Evolutionary conservation across 164 flowering plant genomes (phyloP), one percentile per base, ranked within the genome.

Genomic region (Echeveria elegans): DNA sequence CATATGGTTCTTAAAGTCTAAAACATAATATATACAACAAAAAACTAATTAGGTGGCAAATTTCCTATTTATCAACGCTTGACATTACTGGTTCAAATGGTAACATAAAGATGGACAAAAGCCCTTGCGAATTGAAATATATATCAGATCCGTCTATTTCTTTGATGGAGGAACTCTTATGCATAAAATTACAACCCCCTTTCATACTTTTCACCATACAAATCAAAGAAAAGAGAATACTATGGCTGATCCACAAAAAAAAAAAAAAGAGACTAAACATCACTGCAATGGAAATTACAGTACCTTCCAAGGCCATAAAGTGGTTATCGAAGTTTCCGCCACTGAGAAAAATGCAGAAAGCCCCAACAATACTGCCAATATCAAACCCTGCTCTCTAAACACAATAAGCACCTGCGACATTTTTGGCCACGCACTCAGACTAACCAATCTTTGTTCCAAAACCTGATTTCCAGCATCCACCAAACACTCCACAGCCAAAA

Each of bases 251-350:
- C 5, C 37, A 34, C 37, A 34, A 3, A 56, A 26, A 6, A 56
- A 26, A 29, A 26, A 40, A 11, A 23, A 34, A 63, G n/a, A 5
- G 2, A 3, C 21, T n/a, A n/a, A n/a, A n/a, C 24, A 31, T 12
- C 40, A 31, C 7, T 29, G 64, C 11, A 11, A 63, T 28, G 29
- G 8, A 3, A 37, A 59, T 64, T 0, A 18, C 7, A 26, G 40
- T 75, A 92, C 99, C 99, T 92, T 95, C 99, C 99, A 95, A n/a
- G 99, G 99, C 99, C 99, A 95, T 29, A 95, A 83, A 1, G 97
- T 92, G 26, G 99, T 92, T 41, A 95, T 92, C 15, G 99, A 85
- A 65, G 99, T 95, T 84, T 95, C 99, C 3, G 99, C 97, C 97
- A 95, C 85, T 0, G 99, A 95, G 79, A 95, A 95, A 77, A 95